Evolutionary conservation across 2,329 filamentous ascomycete genomes (phyloP).

Genomic region (Pseudogymnoascus sp.): DNA sequence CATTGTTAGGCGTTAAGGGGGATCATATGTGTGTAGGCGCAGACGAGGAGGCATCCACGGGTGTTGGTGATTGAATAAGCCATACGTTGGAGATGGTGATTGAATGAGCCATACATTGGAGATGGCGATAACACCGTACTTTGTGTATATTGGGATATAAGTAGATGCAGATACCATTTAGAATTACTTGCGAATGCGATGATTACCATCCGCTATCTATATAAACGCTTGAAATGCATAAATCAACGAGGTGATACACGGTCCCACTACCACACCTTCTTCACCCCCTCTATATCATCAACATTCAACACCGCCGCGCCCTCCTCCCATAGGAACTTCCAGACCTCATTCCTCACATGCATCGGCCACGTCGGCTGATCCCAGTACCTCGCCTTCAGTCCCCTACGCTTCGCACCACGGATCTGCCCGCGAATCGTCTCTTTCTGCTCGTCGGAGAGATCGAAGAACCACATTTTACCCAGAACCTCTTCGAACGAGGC

Average conservation of each 20-base stretch:
- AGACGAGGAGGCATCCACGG: background rate
- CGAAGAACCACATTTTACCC: constrained; percentile 37
- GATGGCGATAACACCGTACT: background rate
- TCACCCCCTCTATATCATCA: constrained; percentile 36
- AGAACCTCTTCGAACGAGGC: constrained; percentile 46
- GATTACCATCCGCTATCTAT: background rate
- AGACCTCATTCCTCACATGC: constrained; percentile 44
- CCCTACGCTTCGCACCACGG: constrained; percentile 38
- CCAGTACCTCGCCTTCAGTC: constrained; percentile 53
- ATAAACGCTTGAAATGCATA: background rate
- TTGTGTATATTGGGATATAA: background rate
- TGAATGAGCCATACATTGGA: background rate
- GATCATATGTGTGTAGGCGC: background rate
- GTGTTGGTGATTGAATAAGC: background rate
- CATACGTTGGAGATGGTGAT: background rate
- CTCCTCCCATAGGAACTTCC: constrained; percentile 45
- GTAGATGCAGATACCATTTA: constrained; percentile 2
- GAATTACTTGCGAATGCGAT: background rate
- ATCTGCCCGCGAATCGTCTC: constrained; percentile 37
- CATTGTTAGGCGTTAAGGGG: background rate
- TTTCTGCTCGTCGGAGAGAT: constrained; percentile 38
- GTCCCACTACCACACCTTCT: background rate
- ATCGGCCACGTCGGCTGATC: constrained; percentile 49
- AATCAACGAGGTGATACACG: background rate
- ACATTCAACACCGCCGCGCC: constrained; percentile 54